Conservation (phyloP, 352 stramenopile species). For the Phytophthora citrophthora region DNA sequence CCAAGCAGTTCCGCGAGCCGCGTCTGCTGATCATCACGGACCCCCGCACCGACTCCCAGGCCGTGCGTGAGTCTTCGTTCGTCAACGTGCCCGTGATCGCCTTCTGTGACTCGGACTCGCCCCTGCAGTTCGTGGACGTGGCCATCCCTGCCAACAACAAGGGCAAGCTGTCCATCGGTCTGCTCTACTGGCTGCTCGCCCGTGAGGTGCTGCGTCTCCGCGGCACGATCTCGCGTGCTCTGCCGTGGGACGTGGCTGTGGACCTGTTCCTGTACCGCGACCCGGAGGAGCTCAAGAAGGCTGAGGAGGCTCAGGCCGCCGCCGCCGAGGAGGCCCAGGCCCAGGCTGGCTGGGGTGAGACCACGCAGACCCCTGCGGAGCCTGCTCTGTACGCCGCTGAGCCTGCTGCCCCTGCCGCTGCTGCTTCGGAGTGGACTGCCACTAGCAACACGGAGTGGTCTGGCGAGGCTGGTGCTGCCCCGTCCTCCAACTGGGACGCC, state of each 20-base stretch:
- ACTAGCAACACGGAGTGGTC: slow-evolving; percentile 79
- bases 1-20: slow-evolving; percentile 99
- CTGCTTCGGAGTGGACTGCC: slow-evolving; percentile 72
- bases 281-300: slow-evolving; percentile 99
- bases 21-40: slow-evolving; percentile 99
- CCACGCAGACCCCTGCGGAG: slow-evolving; percentile 57
- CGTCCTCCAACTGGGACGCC: slow-evolving; percentile 57
- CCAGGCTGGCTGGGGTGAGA: slow-evolving; percentile 77
- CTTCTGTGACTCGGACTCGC: slow-evolving; percentile 99
- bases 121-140: slow-evolving; percentile 99
- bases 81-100: slow-evolving; percentile 99
- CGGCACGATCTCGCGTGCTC: slow-evolving; percentile 94
- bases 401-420: slow-evolving; percentile 52
- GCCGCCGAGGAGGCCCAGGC: slow-evolving; percentile 79
- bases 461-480: slow-evolving; percentile 63
- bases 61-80: slow-evolving; percentile 98
- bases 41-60: slow-evolving; percentile 97
- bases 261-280: slow-evolving; percentile 99
- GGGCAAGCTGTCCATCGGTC: slow-evolving; percentile 99
- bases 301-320: slow-evolving; percentile 95
- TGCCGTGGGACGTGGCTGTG: slow-evolving; percentile 98
- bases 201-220: slow-evolving; percentile 98
- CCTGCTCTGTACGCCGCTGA: slow-evolving; percentile 62
- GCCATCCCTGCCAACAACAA: slow-evolving; percentile 99
- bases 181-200: slow-evolving; percentile 99